Base-by-base conservation (phyloP, 2,329 filamentous ascomycete genomes). In the Aspergillus aculeatus region DNA sequence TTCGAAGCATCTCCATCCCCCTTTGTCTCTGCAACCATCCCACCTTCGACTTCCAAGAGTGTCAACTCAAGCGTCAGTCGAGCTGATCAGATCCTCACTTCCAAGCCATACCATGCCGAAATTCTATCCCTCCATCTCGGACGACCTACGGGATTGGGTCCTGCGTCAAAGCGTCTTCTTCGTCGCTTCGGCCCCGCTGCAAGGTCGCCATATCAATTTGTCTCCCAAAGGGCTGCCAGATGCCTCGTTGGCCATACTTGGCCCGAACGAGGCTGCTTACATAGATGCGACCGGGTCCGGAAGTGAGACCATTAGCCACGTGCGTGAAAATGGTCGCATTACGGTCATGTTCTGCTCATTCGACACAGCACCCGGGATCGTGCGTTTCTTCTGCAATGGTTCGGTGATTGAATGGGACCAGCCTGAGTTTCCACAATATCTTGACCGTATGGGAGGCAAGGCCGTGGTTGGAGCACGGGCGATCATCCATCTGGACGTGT, bases 261-360 rank as follows among this genome's bases (percentile, higher is more conserved):
- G 77, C 9, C 80, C 83, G 31, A 88, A 82, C 62, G 78, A 79
- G n/a, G 83, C 82, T 59, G 87, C 85, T 26, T 93, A 92, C 70
- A 80, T 92, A 57, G 90, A 93, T 70, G 84, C 87, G 61, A 91
- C 87, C 1, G 90, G 90, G 31, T 90, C 87, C 32, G 90, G 90
- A 24, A 87, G 83, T 69, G 90, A 94, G 77, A 93, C 90, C 3
- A 88, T 93, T 61, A 81, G 85, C 4, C 90, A 93, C 69, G 75
- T 91, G 11, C 87, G 91, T 71, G 90, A 94, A 69, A 93, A 93
- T 68, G 88, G 87, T 31, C 84, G 90, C 16, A 82, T 90, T 19
- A 91, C 89, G 5, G 77, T 93, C 69, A 87, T 92, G 82, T 91
- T 92, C 76, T 88, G 84, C 71, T 86, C 84, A 23, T 90, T 89